Base-by-base conservation (phyloP, 345 rosid genomes). In the Jatropha curcas region DNA sequence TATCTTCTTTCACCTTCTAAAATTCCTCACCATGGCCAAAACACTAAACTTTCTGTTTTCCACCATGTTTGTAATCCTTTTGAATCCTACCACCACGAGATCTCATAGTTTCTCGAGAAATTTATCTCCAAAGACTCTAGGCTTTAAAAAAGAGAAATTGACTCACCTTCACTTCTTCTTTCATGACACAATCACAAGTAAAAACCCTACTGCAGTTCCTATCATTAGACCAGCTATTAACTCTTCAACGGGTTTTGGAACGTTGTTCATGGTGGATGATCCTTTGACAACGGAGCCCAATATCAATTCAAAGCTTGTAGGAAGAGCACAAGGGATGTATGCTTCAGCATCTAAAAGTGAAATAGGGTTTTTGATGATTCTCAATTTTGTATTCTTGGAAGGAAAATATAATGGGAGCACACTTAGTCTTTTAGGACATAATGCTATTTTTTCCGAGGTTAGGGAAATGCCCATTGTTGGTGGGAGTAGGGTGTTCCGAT, bases 101-200 rank as follows among this genome's bases (percentile, higher is more conserved):
- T 8, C 45, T 41, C 45, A 41, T 41, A 41, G 45, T 9, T 41
- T 41, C 45, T 41, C 45, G 11, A 41, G 45, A 41, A 41, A 41
- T 7, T 9, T 41, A 41, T 41, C 13, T 41, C 45, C 13, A 7
- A 13, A 41, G 45, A 9, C 11, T 7, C 25, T 53, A 68, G 60
- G 71, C 33, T 22, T 68, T 17, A 53, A 51, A 24, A 16, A 41
- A 28, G 66, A 81, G 68, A 81, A 80, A 65, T 78, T 81, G 5
- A 77, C 76, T 80, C 87, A 84, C 65, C 83, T 81, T 46, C 82
- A 41, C 45, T 41, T 73, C 80, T 85, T 76, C 81, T 81, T 74
- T 72, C 76, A 83, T 11, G 84, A 81, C 67, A 73, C 75, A 11
- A 35, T 73, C 33, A 37, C 59, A 1, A 82, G 81, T 0, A 76